Conservation (phyloP, 495 filamentous ascomycete genomes). For the Aspergillus sparsus region DNA sequence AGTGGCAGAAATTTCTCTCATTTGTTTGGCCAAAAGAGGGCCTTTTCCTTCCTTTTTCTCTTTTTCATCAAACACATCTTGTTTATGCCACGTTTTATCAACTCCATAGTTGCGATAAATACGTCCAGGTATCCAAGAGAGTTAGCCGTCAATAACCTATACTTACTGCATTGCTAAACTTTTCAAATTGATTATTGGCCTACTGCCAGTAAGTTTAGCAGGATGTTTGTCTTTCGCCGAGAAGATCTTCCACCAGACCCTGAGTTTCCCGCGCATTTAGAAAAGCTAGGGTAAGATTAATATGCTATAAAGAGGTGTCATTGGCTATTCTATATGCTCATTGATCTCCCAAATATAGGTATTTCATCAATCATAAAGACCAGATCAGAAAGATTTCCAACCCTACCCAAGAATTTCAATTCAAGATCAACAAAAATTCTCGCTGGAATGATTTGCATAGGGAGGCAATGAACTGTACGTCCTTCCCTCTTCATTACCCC, state of each 20-base stretch:
- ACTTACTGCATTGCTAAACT: neutral
- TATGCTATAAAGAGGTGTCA: neutral
- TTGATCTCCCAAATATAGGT: conserved; percentile 45
- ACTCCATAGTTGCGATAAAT: no score
- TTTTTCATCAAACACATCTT: neutral
- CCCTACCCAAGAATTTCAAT: conserved; percentile 69
- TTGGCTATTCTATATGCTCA: neutral
- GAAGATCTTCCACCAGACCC: conserved; percentile 71
- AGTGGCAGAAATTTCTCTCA: neutral
- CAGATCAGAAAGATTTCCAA: conserved; percentile 68
- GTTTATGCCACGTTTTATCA: neutral
- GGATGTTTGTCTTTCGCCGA: conserved; percentile 70
- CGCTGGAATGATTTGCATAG: conserved; percentile 70
- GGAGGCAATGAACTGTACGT: conserved; percentile 67
- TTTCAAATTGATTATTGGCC: conserved; percentile 1
- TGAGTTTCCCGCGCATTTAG: conserved; percentile 60
- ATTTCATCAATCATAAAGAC: conserved; percentile 69
- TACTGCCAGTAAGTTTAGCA: conserved; percentile 12
- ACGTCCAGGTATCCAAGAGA: no score
- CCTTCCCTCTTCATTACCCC: neutral
- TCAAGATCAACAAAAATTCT: conserved; percentile 66
- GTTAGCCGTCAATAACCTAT: conserved; percentile 1
- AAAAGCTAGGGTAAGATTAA: conserved; percentile 64
- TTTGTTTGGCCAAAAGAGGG: conserved; percentile 10
- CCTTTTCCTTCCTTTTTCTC: conserved; percentile 11